These are phyloP conservation scores for thale cress (Arabidopsis thaliana) DNA, from an alignment of 345 rosid genomes.

Conservation along the genomic window TAIR10.1 NC_003071.7:7871501-7872000, in stretches of 20 bases:
- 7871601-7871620: not conserved
- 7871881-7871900: too few relatives aligned
- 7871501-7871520: not conserved
- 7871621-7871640: not conserved
- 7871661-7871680: not conserved
- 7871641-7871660: not conserved
- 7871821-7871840: too few relatives aligned
- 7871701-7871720: not conserved
- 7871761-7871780: not conserved
- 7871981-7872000: too few relatives aligned
- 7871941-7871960: too few relatives aligned
- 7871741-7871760: too few relatives aligned
- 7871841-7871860: not conserved
- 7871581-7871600: not conserved
- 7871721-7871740: not conserved
- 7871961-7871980: too few relatives aligned
- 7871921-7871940: too few relatives aligned
- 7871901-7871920: too few relatives aligned
- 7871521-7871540: not conserved
- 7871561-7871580: not conserved
- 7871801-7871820: too few relatives aligned
- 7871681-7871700: not conserved
- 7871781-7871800: conserved; percentile 7
- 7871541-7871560: not conserved
- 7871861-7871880: not conserved